These are phyloP conservation scores for Dicorynia guianensis DNA, from an alignment of 306 rosid genomes.

Conservation along the genomic window DNA sequence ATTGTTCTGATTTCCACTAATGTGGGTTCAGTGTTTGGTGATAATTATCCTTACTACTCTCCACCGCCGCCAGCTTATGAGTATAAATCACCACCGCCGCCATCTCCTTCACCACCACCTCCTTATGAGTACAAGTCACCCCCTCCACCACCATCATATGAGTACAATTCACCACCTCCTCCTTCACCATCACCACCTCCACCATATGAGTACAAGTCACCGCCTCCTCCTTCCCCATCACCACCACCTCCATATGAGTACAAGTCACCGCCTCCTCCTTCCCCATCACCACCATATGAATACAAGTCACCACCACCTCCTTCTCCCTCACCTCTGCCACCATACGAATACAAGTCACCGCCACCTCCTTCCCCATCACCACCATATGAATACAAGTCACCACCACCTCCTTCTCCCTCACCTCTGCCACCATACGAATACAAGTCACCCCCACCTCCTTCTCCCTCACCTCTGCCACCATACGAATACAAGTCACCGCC, in stretches of 20 bases:
- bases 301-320: conserved; percentile 59
- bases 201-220: conserved; percentile 38
- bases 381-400: conserved; percentile 40
- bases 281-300: background rate
- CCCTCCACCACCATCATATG: conserved; percentile 3
- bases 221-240: background rate
- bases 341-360: background rate
- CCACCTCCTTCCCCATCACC: conserved; percentile 39
- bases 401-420: conserved; percentile 30
- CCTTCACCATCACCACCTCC: background rate
- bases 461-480: conserved; percentile 35
- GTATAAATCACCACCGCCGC: background rate
- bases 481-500: conserved; percentile 19
- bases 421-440: conserved; percentile 3
- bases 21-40: conserved; percentile 58
- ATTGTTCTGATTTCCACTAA: conserved; percentile 49
- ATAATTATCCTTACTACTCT: conserved; percentile 54
- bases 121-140: background rate
- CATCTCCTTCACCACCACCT: conserved; percentile 38
- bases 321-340: conserved; percentile 48
- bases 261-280: conserved; percentile 43
- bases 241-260: conserved; percentile 7
- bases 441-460: background rate
- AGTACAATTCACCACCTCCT: conserved; percentile 27
- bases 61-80: conserved; percentile 60